These are phyloP conservation scores for Pyrenophora teres DNA, from an alignment of 2,329 filamentous ascomycete species.

Conservation along the genomic window DNA sequence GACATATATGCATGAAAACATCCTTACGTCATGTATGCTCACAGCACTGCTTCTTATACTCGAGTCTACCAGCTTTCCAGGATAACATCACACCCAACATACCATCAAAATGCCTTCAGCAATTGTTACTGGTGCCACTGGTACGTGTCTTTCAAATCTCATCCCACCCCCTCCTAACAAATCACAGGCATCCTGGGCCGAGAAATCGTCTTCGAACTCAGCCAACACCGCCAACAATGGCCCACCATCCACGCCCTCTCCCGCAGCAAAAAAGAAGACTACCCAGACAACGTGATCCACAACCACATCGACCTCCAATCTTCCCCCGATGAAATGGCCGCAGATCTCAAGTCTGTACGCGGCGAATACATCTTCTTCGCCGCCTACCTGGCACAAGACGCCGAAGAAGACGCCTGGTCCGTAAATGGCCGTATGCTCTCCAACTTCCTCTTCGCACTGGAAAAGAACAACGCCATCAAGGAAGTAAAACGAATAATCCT, in stretches of 20 bases:
- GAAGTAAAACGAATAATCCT: slow-evolving; percentile 56
- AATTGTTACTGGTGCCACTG: slow-evolving; percentile 41
- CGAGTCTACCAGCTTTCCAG: neutral
- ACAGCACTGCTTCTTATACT: neutral
- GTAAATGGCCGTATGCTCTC: slow-evolving; percentile 54
- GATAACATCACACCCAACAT: neutral
- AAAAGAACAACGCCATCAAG: slow-evolving; percentile 48
- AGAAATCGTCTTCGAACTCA: slow-evolving; percentile 49
- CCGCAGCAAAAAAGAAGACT: slow-evolving; percentile 46
- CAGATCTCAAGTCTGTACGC: slow-evolving; percentile 41
- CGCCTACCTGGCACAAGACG: slow-evolving; percentile 49
- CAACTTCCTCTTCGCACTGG: slow-evolving; percentile 56
- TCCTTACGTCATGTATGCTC: slow-evolving; percentile 13
- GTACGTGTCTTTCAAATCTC: slow-evolving; percentile 8
- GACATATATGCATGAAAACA: slow-evolving; percentile 9
- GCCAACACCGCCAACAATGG: slow-evolving; percentile 43
- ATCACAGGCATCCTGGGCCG: slow-evolving; percentile 48
- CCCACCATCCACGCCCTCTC: slow-evolving; percentile 50
- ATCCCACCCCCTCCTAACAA: neutral
- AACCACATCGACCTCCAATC: slow-evolving; percentile 47
- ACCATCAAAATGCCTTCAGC: slow-evolving; percentile 33
- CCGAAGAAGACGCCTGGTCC: slow-evolving; percentile 43
- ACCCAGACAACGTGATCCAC: slow-evolving; percentile 47
- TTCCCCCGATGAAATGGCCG: slow-evolving; percentile 45
- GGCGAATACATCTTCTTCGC: slow-evolving; percentile 53